A percentile compares a stretch with the other conserved stretches of the same genome.
Evolutionary conservation across 139 green algal genomes (phyloP).

Genomic region (Tetraselmis chui): DNA sequence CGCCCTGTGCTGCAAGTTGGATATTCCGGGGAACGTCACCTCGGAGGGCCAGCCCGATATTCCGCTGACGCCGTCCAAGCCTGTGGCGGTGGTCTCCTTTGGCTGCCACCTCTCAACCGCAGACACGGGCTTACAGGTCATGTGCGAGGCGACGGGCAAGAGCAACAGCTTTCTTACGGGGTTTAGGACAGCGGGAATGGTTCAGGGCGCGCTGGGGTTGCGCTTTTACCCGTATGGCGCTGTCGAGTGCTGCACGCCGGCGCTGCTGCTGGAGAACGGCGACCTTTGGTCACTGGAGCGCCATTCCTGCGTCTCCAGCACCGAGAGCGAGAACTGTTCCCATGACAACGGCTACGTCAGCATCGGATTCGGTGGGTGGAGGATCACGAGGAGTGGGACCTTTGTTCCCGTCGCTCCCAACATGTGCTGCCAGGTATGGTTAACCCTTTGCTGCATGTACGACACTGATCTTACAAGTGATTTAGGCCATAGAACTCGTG

Average conservation of each 20-base stretch:
- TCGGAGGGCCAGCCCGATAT: not conserved
- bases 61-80: slow-evolving; percentile 1
- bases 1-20: slow-evolving; percentile 58
- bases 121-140: slow-evolving; percentile 17
- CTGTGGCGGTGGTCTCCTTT: slow-evolving; percentile 53
- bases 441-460: no score
- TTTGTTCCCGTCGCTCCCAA: slow-evolving; percentile 56
- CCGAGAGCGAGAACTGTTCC: not conserved
- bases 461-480: no score
- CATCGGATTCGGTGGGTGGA: not conserved
- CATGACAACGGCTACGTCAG: not conserved
- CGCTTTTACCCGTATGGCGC: slow-evolving; percentile 51
- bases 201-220: not conserved
- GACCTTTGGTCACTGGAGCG: slow-evolving; percentile 49
- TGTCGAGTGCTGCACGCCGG: slow-evolving; percentile 60
- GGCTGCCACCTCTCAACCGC: slow-evolving; percentile 53
- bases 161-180: slow-evolving; percentile 39
- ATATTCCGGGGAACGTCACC: not conserved
- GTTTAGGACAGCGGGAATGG: not conserved
- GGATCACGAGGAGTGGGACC: slow-evolving; percentile 18
- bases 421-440: slow-evolving; percentile 48
- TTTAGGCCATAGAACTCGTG: no score
- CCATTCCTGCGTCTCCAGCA: slow-evolving; percentile 28
- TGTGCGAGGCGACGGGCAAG: slow-evolving; percentile 36
- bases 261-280: slow-evolving; percentile 48